Evolutionary conservation across 257 asterid genomes (phyloP).

Genomic region (Solanum virginianum): DNA sequence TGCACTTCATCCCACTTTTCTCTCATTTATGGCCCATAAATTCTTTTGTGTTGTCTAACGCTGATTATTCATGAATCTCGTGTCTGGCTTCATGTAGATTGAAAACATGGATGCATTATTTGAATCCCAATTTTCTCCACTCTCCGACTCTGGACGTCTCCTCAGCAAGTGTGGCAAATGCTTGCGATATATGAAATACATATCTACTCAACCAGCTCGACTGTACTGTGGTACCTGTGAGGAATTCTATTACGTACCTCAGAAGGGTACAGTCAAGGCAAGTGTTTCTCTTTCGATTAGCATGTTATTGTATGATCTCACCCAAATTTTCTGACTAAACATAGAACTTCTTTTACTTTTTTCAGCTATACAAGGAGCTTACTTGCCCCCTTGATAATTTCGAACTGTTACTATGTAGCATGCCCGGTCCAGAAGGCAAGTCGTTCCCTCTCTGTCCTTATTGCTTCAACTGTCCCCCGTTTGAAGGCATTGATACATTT

Average conservation of each 20-base stretch:
- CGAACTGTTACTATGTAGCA: constrained; percentile 62
- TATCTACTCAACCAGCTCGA: constrained; percentile 75
- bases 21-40: not conserved
- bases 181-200: constrained; percentile 84
- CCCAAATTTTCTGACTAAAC: not conserved
- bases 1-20: not conserved
- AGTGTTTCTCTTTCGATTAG: not conserved
- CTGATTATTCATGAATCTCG: not conserved
- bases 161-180: constrained; percentile 94
- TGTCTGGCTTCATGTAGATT: constrained; percentile 30
- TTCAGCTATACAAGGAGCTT: constrained; percentile 88
- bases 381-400: constrained; percentile 87
- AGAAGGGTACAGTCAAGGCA: constrained; percentile 79
- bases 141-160: constrained; percentile 73
- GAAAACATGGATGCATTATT: constrained; percentile 89
- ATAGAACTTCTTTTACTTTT: not conserved
- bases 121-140: constrained; percentile 93
- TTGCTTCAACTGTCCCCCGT: constrained; percentile 84
- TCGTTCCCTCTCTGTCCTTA: constrained; percentile 82
- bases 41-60: not conserved
- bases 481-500: constrained; percentile 55
- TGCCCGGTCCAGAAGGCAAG: constrained; percentile 86
- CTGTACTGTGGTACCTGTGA: constrained; percentile 82
- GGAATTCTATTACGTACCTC: constrained; percentile 89
- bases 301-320: not conserved